Percentiles rank a stretch among this genome's conserved stretches.
Conservation (phyloP, 495 filamentous ascomycete genomes). For the Sphaerosporella brunnea region DNA sequence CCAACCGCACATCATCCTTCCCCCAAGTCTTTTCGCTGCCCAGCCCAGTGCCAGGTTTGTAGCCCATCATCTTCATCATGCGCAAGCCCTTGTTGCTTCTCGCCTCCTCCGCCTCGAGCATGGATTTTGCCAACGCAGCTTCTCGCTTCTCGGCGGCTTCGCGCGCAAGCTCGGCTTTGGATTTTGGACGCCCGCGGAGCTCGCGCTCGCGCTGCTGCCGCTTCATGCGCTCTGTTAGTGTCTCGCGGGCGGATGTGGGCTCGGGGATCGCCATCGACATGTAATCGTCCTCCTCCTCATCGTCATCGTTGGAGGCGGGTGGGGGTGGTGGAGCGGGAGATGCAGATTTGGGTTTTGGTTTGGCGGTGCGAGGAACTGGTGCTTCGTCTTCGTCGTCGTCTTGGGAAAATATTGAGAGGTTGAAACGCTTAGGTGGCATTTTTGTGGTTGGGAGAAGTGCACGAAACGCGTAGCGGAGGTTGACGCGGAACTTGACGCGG, state of each 20-base stretch:
- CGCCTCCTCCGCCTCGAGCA: slow-evolving; percentile 37
- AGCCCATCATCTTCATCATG: slow-evolving; percentile 97
- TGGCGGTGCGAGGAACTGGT: too few relatives aligned
- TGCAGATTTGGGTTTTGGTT: too few relatives aligned
- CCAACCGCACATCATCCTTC: slow-evolving; percentile 25
- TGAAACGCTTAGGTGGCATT: too few relatives aligned
- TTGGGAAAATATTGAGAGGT: too few relatives aligned
- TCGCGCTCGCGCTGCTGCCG: slow-evolving; percentile 41
- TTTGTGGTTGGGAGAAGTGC: too few relatives aligned
- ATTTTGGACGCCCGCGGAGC: slow-evolving; percentile 42
- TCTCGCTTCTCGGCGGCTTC: slow-evolving; percentile 55
- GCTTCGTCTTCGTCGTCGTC: too few relatives aligned
- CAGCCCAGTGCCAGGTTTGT: slow-evolving; percentile 50
- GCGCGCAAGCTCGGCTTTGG: slow-evolving; percentile 63
- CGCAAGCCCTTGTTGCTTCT: slow-evolving; percentile 59
- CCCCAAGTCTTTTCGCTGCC: slow-evolving; percentile 29
- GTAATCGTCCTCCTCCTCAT: slow-evolving; percentile 45
- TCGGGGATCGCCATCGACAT: slow-evolving; percentile 44
- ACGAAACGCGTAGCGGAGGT: too few relatives aligned
- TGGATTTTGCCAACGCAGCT: slow-evolving; percentile 49
- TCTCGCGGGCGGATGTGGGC: slow-evolving; percentile 29
- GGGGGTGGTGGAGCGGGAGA: background rate
- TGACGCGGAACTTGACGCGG: too few relatives aligned
- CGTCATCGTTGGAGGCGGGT: slow-evolving; percentile 10
- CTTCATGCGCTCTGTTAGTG: slow-evolving; percentile 38